Evolutionary conservation across 2,329 filamentous ascomycete species (phyloP), one percentile per base, ranked within the genome.

Genomic region (Fusarium fujikuroi): DNA sequence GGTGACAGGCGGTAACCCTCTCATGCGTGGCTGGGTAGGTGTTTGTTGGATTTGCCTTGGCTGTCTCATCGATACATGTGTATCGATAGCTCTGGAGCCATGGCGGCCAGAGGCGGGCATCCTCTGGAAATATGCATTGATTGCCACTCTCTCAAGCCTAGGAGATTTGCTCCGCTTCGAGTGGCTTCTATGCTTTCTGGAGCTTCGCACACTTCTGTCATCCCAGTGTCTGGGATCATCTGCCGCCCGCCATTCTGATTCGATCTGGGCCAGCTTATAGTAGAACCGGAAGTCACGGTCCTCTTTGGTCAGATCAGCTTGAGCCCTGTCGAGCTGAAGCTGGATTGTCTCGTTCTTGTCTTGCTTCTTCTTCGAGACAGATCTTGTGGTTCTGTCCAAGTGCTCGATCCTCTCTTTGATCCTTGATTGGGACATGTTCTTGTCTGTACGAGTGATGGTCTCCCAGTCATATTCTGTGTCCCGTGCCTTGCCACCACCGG

Each of bases 81-180:
- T 76, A 10, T 73, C 52, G 36, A 79, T 69, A 72, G 82, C 78
- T 34, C 62, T 72, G 59, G 80, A 46, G 44, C 76, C 75, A 61
- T 83, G 76, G 11, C 80, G 80, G 2, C 78, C 78, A 2, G 71
- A 68, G 28, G 77, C 79, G 3, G 84, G 85, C 7, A 78, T 77
- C 14, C 83, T 80, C 71, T 83, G 84, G 73, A 85, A 88, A 75
- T 86, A 88, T 16, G 82, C 83, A 3, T 81, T 86, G 46, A 88
- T 77, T 15, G 83, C 83, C 14, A 82, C 71, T 15, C 82, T 81
- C 70, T 87, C 83, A 19, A 75, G 76, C n/a, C 73, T 76, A 53
- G 62, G 78, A 9, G 77, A 70, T 72, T 79, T 81, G 47, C 52
- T 73, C 30, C 58, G 56, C 36, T 50, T 74, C 23, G 59, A 70